Evolutionary conservation across 1,284 basidiomycete species (phyloP).

Genomic region (Earliella scabrosa): DNA sequence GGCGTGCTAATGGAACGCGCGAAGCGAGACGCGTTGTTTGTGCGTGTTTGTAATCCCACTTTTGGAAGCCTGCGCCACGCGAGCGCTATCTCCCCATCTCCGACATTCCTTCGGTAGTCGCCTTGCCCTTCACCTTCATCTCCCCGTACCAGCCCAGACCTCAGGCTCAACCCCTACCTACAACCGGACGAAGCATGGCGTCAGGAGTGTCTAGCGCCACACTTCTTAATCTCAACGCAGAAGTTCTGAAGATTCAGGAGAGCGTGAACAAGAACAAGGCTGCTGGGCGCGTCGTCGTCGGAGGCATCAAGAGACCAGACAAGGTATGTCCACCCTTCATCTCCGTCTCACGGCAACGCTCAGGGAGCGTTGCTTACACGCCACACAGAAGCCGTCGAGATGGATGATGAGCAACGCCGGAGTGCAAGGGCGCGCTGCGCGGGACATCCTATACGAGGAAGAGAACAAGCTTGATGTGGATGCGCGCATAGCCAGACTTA

Average conservation of each 20-base stretch:
- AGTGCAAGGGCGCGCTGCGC: slow-evolving; percentile 59
- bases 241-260: slow-evolving; percentile 69
- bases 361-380: background rate
- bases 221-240: slow-evolving; percentile 78
- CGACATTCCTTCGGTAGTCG: too few relatives aligned
- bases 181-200: too few relatives aligned
- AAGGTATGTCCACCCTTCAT: slow-evolving; percentile 49
- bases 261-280: slow-evolving; percentile 64
- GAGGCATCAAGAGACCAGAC: slow-evolving; percentile 62
- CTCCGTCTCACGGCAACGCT: slow-evolving; percentile 13
- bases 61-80: background rate
- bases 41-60: slow-evolving; percentile 16
- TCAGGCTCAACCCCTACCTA: too few relatives aligned
- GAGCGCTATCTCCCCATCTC: too few relatives aligned
- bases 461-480: slow-evolving; percentile 71
- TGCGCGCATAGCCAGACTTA: slow-evolving; percentile 69
- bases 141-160: too few relatives aligned
- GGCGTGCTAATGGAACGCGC: too few relatives aligned
- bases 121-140: background rate
- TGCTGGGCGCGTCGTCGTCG: slow-evolving; percentile 54
- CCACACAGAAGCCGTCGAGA: slow-evolving; percentile 64
- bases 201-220: slow-evolving; percentile 71
- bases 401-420: slow-evolving; percentile 79
- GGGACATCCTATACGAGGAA: slow-evolving; percentile 70
- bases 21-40: slow-evolving; percentile 19